Evolutionary conservation across 2,329 filamentous ascomycete genomes (phyloP), one percentile per base, ranked within the genome.

Genomic region (Penicillium griseofulvum): DNA sequence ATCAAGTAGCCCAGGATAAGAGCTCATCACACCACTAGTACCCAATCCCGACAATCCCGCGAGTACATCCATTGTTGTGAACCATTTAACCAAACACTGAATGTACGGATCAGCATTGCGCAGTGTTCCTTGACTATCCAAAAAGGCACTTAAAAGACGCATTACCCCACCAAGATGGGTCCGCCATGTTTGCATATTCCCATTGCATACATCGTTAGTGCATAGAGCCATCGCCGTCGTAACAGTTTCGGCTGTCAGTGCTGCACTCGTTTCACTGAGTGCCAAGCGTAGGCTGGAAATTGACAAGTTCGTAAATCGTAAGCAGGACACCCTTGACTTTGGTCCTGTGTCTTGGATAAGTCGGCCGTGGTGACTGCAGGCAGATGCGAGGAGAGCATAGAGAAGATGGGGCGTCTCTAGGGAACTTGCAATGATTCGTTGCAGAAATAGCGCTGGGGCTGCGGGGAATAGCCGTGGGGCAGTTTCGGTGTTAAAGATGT

Each of bases 151-250:
- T 5, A 70, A 47, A 17, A 70, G 55, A 24, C 62, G 65, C 50
- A 62, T 58, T 1, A 68, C 65, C 1, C 68, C 68, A 9, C 47
- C 49, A n/a, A 69, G 57, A 56, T 70, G 68, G 7, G 60, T 62
- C 8, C 59, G 48, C 64, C 67, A 69, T 28, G 63, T 53, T 11
- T 64, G 55, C 56, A 66, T 62, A 33, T 70, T 65, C 1, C 68
- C 68, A 54, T 70, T 69, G 29, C 68, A 70, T n/a, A 71, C 67
- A 61, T 71, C 68, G 50, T 68, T 70, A 2, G 67, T 71, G 48
- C 68, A 71, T 7, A 71, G 46, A 3, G 63, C 57, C 61, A 71
- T 68, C 22, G 68, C 68, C 17, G 68, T 69, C 11, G 61, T 63
- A 12, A 65, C 50, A 12, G 63, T 68, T 41, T 68, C 62, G 4